Evolutionary conservation across 345 rosid species (phyloP), one percentile per base, ranked within the genome.

Genomic region (Diplotaxis tenuifolia): DNA sequence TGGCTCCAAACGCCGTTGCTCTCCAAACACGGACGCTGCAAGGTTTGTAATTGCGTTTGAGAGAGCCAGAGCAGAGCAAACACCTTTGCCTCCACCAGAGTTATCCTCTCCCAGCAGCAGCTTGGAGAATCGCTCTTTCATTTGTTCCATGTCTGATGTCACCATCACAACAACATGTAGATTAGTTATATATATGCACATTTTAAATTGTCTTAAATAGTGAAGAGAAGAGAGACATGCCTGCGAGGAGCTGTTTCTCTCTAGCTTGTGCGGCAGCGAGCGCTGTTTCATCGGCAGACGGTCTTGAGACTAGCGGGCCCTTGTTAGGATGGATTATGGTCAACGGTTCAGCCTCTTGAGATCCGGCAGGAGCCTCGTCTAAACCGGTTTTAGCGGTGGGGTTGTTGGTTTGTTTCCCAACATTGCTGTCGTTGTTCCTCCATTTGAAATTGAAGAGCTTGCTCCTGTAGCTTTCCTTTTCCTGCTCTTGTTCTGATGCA

Each of bases 31-130:
- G 19, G 85, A 82, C 52, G 85, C 83, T 18, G 85, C 80, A 31
- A 82, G 78, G 56, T 82, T 80, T 49, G 85, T 82, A 62, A 82
- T 73, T 53, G 85, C 85, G 67, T 82, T 82, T 9, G 94, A 88
- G 62, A 88, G 67, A 31, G 94, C 94, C 61, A 88, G 83, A 62
- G 94, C 94, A 5, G 94, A 88, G 15, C 91, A 82, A 42, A 88
- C 89, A 42, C 93, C 91, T 72, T 85, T 88, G 50, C 93, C 93
- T 58, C 91, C 89, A 49, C 93, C 86, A 7, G 93, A 88, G 82
- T 86, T 88, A 54, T 88, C 91, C 74, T 88, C 91, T n/a, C 91
- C 94, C 66, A 86, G 55, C 27, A 88, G 81, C 72, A 88, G 68
- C 79, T 88, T 88, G 3, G 83, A 80, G 57, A 88, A 86, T 19